phyloP scores from a whole-genome alignment of 495 filamentous ascomycete genomes.

The Aspergillus funiculosus region DNA sequence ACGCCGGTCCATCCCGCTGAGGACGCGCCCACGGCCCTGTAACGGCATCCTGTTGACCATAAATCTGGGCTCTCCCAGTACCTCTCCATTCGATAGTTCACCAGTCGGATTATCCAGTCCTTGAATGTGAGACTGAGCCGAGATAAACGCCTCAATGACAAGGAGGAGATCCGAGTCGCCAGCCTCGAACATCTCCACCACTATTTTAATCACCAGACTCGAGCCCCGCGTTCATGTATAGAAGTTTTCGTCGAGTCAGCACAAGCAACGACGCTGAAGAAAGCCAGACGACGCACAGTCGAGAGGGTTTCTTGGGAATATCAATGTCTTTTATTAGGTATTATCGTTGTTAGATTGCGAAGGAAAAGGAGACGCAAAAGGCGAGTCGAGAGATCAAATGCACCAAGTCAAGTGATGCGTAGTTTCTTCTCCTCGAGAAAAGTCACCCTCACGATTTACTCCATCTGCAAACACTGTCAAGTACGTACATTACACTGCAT shows the following conservation, averaged over 20 bases:
- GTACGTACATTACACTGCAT: no score
- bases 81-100: conserved; percentile 38
- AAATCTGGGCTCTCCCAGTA: conserved; percentile 44
- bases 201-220: conserved; percentile 54
- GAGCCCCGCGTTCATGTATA: conserved; percentile 72
- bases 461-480: background rate
- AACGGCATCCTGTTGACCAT: conserved; percentile 53
- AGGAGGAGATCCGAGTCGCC: conserved; percentile 49
- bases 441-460: no score
- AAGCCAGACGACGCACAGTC: background rate
- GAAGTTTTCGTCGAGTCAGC: conserved; percentile 30
- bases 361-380: background rate
- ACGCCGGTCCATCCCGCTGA: conserved; percentile 65
- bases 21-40: conserved; percentile 64
- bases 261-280: background rate
- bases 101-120: conserved; percentile 57
- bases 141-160: conserved; percentile 53
- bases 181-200: conserved; percentile 54
- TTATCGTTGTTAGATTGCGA: no score
- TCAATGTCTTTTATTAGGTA: no score
- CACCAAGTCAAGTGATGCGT: no score
- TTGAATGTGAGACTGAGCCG: conserved; percentile 55
- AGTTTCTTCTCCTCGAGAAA: no score
- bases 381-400: background rate
- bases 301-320: no score